A percentile compares a stretch with the other conserved stretches of the same genome.
Conservation (phyloP, 2,329 filamentous ascomycete species). For the Aphanocladium album region DNA sequence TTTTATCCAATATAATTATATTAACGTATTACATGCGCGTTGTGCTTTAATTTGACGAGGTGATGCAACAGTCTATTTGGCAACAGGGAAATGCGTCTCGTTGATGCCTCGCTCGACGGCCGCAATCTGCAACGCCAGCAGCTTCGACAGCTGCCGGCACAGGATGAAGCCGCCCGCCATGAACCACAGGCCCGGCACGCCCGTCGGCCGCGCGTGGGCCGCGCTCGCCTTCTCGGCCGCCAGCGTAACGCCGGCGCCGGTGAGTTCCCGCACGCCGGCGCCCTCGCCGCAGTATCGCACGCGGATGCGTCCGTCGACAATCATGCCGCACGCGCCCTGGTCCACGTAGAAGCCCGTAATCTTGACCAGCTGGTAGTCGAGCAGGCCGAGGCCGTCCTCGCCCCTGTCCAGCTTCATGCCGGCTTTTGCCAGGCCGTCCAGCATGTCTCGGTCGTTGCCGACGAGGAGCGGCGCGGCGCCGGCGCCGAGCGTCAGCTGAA, state of each 20-base stretch:
- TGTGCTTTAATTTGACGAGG: not conserved
- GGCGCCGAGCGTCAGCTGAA: slow-evolving; percentile 40
- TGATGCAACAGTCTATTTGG: not conserved
- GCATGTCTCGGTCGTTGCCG: slow-evolving; percentile 34
- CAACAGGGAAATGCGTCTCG: not conserved
- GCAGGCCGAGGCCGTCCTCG: slow-evolving; percentile 30
- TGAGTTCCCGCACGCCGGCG: slow-evolving; percentile 30
- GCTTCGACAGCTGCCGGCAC: slow-evolving; percentile 30
- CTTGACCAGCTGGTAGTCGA: slow-evolving; percentile 32
- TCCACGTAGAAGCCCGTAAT: slow-evolving; percentile 40
- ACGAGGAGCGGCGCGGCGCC: slow-evolving; percentile 36
- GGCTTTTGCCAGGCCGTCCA: slow-evolving; percentile 41
- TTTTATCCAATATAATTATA: too few relatives aligned
- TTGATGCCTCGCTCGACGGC: slow-evolving; percentile 25
- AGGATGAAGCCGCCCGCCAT: slow-evolving; percentile 32
- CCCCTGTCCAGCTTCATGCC: slow-evolving; percentile 40
- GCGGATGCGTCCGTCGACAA: slow-evolving; percentile 37
- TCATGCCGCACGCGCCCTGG: slow-evolving; percentile 33
- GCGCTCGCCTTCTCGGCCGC: too few relatives aligned
- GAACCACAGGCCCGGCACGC: slow-evolving; percentile 34
- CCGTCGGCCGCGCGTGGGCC: slow-evolving; percentile 35
- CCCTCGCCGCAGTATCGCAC: slow-evolving; percentile 25
- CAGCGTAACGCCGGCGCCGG: slow-evolving; percentile 19
- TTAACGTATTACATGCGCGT: too few relatives aligned
- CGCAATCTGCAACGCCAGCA: slow-evolving; percentile 36